Percentiles rank a stretch among this genome's conserved stretches.
phyloP scores from a whole-genome alignment of 257 asterid species.

The Solanum peruvianum region DNA sequence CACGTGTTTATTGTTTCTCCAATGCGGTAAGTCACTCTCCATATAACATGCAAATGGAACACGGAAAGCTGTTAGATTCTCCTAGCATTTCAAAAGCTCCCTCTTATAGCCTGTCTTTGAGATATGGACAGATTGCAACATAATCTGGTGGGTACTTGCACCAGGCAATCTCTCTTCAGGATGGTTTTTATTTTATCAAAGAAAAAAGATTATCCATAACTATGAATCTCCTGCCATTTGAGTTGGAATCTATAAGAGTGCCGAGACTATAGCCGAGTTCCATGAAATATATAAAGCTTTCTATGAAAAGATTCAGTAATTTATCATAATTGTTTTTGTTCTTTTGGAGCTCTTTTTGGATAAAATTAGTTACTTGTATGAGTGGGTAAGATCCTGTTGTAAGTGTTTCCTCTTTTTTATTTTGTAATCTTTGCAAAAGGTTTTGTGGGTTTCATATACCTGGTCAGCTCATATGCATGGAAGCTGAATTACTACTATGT shows the following conservation, averaged over 20 bases:
- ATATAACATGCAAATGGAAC: neutral
- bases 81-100: neutral
- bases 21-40: constrained; percentile 51
- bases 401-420: neutral
- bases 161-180: neutral
- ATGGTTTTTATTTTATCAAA: neutral
- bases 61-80: neutral
- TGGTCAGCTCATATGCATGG: neutral
- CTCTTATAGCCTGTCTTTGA: neutral
- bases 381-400: neutral
- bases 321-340: neutral
- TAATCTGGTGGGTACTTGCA: neutral
- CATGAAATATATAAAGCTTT: neutral
- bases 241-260: neutral
- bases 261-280: neutral
- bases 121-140: neutral
- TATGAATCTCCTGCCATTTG: neutral
- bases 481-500: neutral
- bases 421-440: neutral
- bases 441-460: neutral
- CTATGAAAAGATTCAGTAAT: neutral
- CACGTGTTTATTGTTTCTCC: neutral
- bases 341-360: neutral
- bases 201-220: neutral
- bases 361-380: neutral